Percentiles rank a stretch among this genome's conserved stretches.
Conservation (phyloP, 345 rosid species). For the Arabidopsis thaliana region DNA sequence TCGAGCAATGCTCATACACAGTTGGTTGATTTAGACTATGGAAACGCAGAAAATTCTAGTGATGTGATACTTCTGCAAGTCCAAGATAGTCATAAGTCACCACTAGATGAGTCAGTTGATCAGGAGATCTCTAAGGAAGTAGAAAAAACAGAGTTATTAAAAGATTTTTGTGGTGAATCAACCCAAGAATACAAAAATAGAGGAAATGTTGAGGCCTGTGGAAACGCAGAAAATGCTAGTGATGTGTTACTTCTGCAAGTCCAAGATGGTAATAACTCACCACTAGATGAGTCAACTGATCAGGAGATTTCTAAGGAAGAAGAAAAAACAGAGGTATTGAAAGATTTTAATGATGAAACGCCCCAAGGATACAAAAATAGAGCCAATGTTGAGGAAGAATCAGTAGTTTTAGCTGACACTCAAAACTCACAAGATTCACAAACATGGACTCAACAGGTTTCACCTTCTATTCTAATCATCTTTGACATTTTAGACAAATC, state of each 20-base stretch:
- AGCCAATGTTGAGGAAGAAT: conserved; percentile 14
- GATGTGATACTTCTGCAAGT: conserved; percentile 18
- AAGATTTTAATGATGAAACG: neutral
- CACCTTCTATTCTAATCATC: conserved; percentile 3
- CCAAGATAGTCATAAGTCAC: conserved; percentile 1
- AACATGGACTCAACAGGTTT: conserved; percentile 36
- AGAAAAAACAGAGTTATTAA: no score
- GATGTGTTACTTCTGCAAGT: conserved; percentile 13
- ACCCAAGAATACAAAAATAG: no score
- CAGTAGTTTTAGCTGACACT: neutral
- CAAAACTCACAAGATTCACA: conserved; percentile 33
- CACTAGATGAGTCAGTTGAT: neutral
- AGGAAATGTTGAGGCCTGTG: neutral
- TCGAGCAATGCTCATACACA: conserved; percentile 6
- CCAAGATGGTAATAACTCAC: conserved; percentile 2
- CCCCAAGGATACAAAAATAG: neutral
- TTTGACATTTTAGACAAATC: neutral
- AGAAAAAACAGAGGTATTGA: neutral
- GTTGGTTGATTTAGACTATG: neutral
- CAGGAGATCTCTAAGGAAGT: no score
- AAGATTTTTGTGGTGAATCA: no score
- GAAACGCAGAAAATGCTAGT: neutral
- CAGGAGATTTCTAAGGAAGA: neutral
- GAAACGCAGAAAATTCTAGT: neutral
- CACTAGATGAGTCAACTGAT: conserved; percentile 9